phyloP scores from a whole-genome alignment of 2,329 filamentous ascomycete genomes.

The Capronia epimyces region DNA sequence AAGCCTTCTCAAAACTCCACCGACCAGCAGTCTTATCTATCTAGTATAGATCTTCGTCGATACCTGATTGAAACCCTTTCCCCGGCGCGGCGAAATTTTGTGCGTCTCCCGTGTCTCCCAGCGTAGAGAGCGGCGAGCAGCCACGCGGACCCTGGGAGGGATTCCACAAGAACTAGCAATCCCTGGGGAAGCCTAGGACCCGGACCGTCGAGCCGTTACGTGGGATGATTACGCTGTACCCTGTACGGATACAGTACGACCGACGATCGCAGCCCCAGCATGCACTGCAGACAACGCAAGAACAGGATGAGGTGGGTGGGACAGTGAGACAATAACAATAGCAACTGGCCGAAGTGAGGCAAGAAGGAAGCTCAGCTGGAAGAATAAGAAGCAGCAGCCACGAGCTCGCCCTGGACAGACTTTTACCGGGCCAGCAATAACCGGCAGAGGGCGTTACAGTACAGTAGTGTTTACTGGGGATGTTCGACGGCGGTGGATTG shows the following conservation, averaged over 20 bases:
- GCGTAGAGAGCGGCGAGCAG: not conserved
- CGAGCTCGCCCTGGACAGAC: not conserved
- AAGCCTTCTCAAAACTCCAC: not conserved
- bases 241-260: too few relatives aligned
- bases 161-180: not conserved
- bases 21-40: not conserved
- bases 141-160: not conserved
- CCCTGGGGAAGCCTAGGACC: not conserved
- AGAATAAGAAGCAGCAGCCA: not conserved
- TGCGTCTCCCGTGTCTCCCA: not conserved
- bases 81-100: not conserved
- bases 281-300: not conserved
- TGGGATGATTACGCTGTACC: constrained; percentile 10
- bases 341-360: not conserved
- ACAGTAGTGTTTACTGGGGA: too few relatives aligned
- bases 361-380: constrained; percentile 3
- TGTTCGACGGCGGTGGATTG: too few relatives aligned
- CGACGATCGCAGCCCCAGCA: constrained; percentile 2
- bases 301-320: not conserved
- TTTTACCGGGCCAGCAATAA: not conserved
- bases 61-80: not conserved
- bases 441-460: not conserved
- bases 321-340: not conserved
- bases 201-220: not conserved
- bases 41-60: not conserved